Evolutionary conservation across 2,329 filamentous ascomycete genomes (phyloP), one percentile per base, ranked within the genome.

Genomic region (Lasiodiplodia theobromae): DNA sequence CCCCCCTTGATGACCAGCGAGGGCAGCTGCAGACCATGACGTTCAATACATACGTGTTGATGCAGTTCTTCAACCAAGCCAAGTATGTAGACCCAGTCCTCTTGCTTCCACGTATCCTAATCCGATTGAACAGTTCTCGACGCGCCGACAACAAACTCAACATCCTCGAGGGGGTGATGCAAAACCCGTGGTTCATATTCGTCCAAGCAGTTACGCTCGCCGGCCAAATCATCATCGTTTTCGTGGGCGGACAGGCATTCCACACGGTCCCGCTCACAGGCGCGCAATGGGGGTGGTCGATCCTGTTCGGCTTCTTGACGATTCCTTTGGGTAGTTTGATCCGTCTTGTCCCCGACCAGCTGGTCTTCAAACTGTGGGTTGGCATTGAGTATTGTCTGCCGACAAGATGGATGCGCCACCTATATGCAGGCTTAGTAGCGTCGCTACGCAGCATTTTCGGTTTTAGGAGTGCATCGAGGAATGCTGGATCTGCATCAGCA

Each of bases 1-100:
- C 90, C 72, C 77, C 85, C 18, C 82, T 82, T 34, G 73, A 76
- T 0, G 77, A 81, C 3, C 80, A 85, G 37, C 74, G 82, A 40
- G 77, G 86, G 8, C 76, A 80, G 16, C 85, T 96, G 69, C 84
- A 89, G 67, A 96, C 94, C 2, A 86, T 98, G 58, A 92, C 98
- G 7, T 98, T 98, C 86, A 98, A 98, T 83, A 96, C 93, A 0
- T 98, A 98, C 77, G 95, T 97, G 66, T 98, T 95, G 95, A 97
- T 98, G 94, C 95, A 98, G 75, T 96, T 98, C 74, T 98, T 98
- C 84, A 98, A 98, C 81, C 92, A 97, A 77, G 92, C 96, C 87
- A 98, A 98, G 31, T 34, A 34, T 34, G 31, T 34, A 34, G 7
- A 34, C 31, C 8, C 31, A 10, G 31, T 34, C 31, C 8, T 8